A percentile compares a stretch with the other conserved stretches of the same genome.
Evolutionary conservation across 345 rosid genomes (phyloP).

Genomic region (Eucalyptus pauciflora): DNA sequence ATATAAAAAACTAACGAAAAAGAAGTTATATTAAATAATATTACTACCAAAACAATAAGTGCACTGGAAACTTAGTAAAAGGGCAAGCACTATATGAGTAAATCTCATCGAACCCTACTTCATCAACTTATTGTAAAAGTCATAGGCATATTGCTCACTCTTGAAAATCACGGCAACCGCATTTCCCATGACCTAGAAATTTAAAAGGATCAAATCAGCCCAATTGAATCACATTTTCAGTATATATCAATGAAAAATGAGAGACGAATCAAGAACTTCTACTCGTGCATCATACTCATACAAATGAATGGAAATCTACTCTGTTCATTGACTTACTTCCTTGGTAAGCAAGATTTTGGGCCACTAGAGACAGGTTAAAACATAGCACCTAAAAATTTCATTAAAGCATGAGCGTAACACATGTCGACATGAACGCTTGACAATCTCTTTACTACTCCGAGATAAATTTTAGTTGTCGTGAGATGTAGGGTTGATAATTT

Average conservation of each 20-base stretch:
- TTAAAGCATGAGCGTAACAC: too few relatives aligned
- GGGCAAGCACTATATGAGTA: background rate
- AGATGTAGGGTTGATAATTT: too few relatives aligned
- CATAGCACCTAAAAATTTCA: too few relatives aligned
- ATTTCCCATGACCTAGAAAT: background rate
- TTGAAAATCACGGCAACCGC: background rate
- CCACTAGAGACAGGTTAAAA: too few relatives aligned
- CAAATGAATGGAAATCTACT: background rate
- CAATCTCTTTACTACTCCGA: too few relatives aligned
- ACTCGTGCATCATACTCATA: background rate
- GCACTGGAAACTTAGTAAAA: background rate
- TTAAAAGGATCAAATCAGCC: background rate
- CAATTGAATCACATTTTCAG: too few relatives aligned
- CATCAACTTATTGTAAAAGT: background rate
- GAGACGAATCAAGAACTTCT: background rate
- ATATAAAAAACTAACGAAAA: too few relatives aligned
- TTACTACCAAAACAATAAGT: background rate
- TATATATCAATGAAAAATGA: background rate
- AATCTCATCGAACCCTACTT: background rate
- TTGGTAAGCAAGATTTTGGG: too few relatives aligned
- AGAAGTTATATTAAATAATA: too few relatives aligned
- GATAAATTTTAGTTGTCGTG: fast-evolving
- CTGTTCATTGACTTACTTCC: too few relatives aligned
- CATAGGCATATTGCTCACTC: fast-evolving
- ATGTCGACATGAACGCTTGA: fast-evolving